Evolutionary conservation across 2,329 filamentous ascomycete species (phyloP), one percentile per base, ranked within the genome.

Genomic region (Cordyceps fumosorosea): DNA sequence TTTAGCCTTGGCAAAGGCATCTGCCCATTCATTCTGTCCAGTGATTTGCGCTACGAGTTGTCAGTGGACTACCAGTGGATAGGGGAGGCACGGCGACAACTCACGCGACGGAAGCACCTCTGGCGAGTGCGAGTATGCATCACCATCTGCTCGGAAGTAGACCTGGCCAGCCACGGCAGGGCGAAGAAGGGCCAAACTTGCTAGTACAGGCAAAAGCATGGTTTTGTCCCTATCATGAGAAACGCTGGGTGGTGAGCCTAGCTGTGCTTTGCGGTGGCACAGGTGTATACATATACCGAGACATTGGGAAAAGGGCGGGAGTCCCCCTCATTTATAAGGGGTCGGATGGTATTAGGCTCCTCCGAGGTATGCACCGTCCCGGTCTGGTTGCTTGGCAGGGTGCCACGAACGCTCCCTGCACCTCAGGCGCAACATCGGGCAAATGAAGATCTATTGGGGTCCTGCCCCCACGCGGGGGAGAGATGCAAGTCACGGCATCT

Each of bases 1-100:
- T 42, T 80, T 76, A 1, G 87, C 86, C 64, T 81, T 84, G 52
- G 73, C 73, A 67, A 87, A 88, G 40, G 86, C 84, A 29, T 77
- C 75, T 8, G 77, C 75, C 87, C 87, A 89, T 40, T 63, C 64
- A 3, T 74, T 76, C 3, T 64, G 60, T 4, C 73, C 73, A 37
- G 68, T 70, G 5, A 71, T 71, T 10, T 64, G 44, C 3, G 74
- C 74, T 77, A 44, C n/a, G 16, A 44, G 6, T 54, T 34, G 47
- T 61, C 52, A 54, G n/a, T n/a, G 26, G 3, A 12, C 1, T n/a
- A n/a, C n/a, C n/a, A n/a, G 0, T n/a, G n/a, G 6, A n/a, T 20
- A 32, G n/a, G n/a, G n/a, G n/a, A 2, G 11, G 12, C 7, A 26
- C 14, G 20, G 18, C 20, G 1, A n/a, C 1, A 24, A 62, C 60